phyloP scores from a whole-genome alignment of 192 early-diverging fungal genomes.

The Mycoemilia scoparia region DNA sequence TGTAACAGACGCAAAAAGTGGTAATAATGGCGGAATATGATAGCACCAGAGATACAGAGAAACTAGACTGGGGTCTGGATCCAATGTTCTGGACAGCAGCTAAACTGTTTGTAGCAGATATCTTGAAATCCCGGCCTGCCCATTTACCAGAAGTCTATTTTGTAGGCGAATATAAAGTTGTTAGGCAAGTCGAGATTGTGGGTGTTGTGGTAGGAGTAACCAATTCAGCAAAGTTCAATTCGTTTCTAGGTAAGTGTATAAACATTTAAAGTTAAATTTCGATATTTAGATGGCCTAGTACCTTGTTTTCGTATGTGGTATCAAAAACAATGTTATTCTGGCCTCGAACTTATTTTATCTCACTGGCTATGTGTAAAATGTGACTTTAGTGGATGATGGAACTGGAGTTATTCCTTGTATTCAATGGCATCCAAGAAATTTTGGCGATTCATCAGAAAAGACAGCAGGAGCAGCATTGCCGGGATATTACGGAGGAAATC shows the following conservation, averaged over 20 bases:
- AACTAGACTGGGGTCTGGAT: constrained; percentile 23
- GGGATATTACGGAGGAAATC: not conserved
- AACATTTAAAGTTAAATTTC: not conserved
- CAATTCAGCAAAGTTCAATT: constrained; percentile 8
- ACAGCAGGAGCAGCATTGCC: constrained; percentile 7
- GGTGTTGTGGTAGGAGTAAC: constrained; percentile 17
- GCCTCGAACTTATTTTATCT: not conserved
- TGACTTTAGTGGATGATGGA: constrained; percentile 25
- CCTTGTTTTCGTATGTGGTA: not conserved
- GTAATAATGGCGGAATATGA: too few species aligned
- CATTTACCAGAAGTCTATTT: constrained; percentile 13
- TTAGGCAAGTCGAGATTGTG: constrained; percentile 17
- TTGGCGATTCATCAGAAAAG: too few species aligned
- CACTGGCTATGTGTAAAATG: too few species aligned
- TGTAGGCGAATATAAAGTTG: constrained; percentile 12
- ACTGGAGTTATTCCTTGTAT: constrained; percentile 20
- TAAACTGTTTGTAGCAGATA: constrained; percentile 25
- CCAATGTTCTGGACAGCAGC: constrained; percentile 22
- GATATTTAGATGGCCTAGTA: not conserved
- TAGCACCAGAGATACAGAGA: too few species aligned
- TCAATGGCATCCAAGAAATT: too few species aligned
- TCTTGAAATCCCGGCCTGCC: constrained; percentile 7
- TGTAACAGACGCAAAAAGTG: too few species aligned
- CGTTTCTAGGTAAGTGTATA: constrained; percentile 11
- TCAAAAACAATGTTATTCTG: not conserved